Evolutionary conservation across 179 eudicot genomes (phyloP).

Genomic region (Sideroxylon spinosum): DNA sequence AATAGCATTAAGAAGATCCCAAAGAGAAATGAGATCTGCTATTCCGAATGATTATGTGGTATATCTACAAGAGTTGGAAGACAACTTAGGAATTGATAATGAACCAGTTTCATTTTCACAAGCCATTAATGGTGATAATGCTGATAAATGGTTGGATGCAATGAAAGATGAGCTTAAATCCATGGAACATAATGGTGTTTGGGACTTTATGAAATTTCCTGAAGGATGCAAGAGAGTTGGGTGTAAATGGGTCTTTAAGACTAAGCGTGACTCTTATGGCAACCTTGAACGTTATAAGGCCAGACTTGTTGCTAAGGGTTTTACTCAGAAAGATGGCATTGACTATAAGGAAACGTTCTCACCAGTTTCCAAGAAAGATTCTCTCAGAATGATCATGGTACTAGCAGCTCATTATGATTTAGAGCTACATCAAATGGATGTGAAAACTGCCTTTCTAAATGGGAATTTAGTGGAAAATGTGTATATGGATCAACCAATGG

Average conservation of each 20-base stretch:
- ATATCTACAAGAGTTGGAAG: neutral
- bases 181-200: neutral
- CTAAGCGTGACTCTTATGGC: neutral
- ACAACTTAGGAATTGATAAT: neutral
- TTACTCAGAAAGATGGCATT: no score
- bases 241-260: neutral
- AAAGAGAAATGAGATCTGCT: neutral
- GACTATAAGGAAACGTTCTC: neutral
- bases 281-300: neutral
- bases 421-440: neutral
- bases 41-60: constrained; percentile 10
- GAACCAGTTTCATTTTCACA: neutral
- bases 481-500: no score
- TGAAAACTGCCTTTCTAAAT: neutral
- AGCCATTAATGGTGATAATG: neutral
- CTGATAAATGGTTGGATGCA: neutral
- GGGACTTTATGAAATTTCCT: neutral
- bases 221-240: neutral
- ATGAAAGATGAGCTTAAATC: neutral
- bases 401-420: neutral
- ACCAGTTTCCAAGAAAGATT: neutral
- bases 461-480: no score
- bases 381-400: neutral
- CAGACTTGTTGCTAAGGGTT: no score
- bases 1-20: constrained; percentile 2